Evolutionary conservation across 2,329 filamentous ascomycete genomes (phyloP).

Genomic region (Fusarium abutilonis): DNA sequence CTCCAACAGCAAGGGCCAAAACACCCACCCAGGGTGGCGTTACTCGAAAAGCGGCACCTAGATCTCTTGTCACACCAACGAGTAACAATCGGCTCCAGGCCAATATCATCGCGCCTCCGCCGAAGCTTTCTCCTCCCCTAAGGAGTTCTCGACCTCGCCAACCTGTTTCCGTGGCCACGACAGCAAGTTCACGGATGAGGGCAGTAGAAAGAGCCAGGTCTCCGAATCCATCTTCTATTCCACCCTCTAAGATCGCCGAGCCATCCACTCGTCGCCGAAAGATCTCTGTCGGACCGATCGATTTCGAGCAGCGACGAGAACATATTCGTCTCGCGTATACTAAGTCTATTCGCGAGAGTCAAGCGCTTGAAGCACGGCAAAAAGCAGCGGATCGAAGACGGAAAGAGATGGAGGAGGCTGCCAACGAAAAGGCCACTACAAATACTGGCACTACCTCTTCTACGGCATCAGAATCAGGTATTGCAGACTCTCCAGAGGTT

Average conservation of each 20-base stretch:
- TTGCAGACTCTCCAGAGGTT: slow-evolving; percentile 16
- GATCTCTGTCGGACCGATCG: slow-evolving; percentile 76
- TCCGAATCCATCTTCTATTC: slow-evolving; percentile 50
- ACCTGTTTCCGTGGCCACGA: slow-evolving; percentile 78
- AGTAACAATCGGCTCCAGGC: slow-evolving; percentile 73
- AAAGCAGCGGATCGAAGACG: slow-evolving; percentile 62
- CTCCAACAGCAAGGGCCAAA: slow-evolving; percentile 55
- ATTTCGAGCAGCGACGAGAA: slow-evolving; percentile 84
- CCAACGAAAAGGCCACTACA: slow-evolving; percentile 53
- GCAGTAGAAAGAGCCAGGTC: slow-evolving; percentile 66
- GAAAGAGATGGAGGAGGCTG: slow-evolving; percentile 61
- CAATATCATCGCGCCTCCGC: slow-evolving; percentile 74
- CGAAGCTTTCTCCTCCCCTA: slow-evolving; percentile 80
- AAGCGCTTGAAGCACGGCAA: slow-evolving; percentile 66
- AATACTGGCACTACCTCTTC: slow-evolving; percentile 36
- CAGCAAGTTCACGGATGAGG: slow-evolving; percentile 74
- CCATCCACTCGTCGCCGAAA: slow-evolving; percentile 58
- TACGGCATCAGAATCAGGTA: slow-evolving; percentile 31
- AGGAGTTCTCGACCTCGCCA: slow-evolving; percentile 85
- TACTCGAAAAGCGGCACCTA: slow-evolving; percentile 54
- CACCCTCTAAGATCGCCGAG: slow-evolving; percentile 50
- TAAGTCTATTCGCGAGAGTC: slow-evolving; percentile 80
- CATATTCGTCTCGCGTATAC: slow-evolving; percentile 87
- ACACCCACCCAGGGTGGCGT: slow-evolving; percentile 53
- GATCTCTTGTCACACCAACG: slow-evolving; percentile 57